Base-by-base conservation (phyloP, 2,329 filamentous ascomycete species). In the Alternaria triticina region DNA sequence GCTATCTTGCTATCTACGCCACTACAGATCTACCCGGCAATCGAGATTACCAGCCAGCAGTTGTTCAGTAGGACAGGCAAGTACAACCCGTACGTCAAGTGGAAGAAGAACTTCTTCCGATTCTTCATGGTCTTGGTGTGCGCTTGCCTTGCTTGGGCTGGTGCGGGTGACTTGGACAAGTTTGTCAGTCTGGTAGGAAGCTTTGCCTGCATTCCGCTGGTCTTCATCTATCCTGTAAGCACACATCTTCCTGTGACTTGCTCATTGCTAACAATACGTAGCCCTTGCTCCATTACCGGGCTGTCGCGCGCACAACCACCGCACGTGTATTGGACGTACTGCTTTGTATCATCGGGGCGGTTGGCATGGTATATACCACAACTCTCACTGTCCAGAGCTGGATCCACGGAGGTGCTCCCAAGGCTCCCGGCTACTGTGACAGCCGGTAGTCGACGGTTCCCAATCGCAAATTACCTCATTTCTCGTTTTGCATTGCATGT, bases 61-160 rank as follows among this genome's bases (percentile, higher is more conserved):
- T 86, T 98, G 7, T 99, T 98, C 80, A 97, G 92, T 23, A 87
- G 91, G 76, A 97, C 94, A 66, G 94, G 96, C 72, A 99, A 99
- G 82, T 97, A 97, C 83, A 97, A 98, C 77, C 94, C 94, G 1
- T 96, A 93, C 77, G 97, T 99, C 85, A 99, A 99, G 84, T 99
- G 96, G 96, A 92, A 98, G 86, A 99, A 99, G 89, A 99, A 99
- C 73, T 84, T 91, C 33, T 99, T 97, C 84, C 91, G 96, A 58
- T 99, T 98, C 85, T 90, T 95, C 76, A 89, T 97, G 66, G 96
- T 98, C 54, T 88, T 92, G 74, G 81, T 96, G 23, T 98, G 96
- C 75, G 92, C 94, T 1, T 82, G 89, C 62, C 91, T 99, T 69
- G 95, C 95, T 2, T 99, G 94, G 93, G 89, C 90, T 47, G 96